Percentiles rank a stretch among this genome's conserved stretches.
These are phyloP conservation scores for Oryza nivara DNA, from an alignment of 176 grass and related monocot species.

Conservation along the genomic window DNA sequence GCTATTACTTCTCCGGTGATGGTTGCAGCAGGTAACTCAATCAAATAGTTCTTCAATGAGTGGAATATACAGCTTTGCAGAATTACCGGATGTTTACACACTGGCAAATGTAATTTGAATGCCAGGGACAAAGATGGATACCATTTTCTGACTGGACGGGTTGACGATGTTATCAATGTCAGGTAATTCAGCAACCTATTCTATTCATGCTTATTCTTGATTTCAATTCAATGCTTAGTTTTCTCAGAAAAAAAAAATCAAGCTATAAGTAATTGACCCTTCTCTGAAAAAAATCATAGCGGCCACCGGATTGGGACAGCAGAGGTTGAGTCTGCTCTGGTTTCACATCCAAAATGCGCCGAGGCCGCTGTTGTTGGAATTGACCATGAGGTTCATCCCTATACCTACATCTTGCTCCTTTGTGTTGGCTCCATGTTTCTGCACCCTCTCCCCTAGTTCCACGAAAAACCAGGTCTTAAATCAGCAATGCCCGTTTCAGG, in stretches of 20 bases:
- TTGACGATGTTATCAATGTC: constrained; percentile 98
- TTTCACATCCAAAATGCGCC: constrained; percentile 89
- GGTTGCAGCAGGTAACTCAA: constrained; percentile 79
- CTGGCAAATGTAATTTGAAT: constrained; percentile 42
- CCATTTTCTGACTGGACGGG: constrained; percentile 93
- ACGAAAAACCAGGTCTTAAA: constrained; percentile 9
- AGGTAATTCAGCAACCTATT: constrained; percentile 59
- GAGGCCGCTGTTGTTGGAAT: constrained; percentile 96
- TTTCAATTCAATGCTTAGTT: constrained; percentile 12
- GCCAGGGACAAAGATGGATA: constrained; percentile 93
- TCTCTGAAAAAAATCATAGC: constrained; percentile 49
- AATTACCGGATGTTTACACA: constrained; percentile 19
- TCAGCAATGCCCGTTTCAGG: constrained; percentile 46
- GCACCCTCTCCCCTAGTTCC: constrained; percentile 9
- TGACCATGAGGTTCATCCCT: constrained; percentile 84
- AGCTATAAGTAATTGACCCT: constrained; percentile 19
- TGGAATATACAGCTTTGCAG: constrained; percentile 1
- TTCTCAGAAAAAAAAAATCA: not conserved
- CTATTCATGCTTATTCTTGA: not conserved
- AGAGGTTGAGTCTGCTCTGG: constrained; percentile 93
- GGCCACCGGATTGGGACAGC: constrained; percentile 97
- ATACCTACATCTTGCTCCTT: not conserved
- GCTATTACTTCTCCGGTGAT: constrained; percentile 98
- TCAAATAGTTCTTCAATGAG: not conserved
- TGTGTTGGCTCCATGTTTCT: not conserved